phyloP scores from a whole-genome alignment of 805 yeast genomes.

The Teunomyces barrocoloradensis region DNA sequence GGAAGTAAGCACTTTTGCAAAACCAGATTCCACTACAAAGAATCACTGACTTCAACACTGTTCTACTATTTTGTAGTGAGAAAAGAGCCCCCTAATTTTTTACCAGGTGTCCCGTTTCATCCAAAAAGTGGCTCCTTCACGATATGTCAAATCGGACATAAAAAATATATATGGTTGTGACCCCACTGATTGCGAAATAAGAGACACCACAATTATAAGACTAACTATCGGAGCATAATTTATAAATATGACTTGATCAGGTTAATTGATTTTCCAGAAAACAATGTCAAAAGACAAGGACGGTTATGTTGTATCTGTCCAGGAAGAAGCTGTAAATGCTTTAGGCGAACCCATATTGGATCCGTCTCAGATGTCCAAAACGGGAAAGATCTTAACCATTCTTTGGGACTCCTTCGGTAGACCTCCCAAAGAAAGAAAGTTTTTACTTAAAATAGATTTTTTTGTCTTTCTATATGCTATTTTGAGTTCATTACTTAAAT shows the following conservation, averaged over 20 bases:
- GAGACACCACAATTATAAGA: background rate
- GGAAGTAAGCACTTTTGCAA: background rate
- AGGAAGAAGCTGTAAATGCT: background rate
- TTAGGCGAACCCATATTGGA: background rate
- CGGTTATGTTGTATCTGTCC: background rate
- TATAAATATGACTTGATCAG: background rate
- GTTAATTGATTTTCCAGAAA: background rate
- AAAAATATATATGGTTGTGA: background rate
- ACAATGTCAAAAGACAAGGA: background rate
- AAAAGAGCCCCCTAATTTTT: no score
- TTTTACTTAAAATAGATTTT: slow-evolving; percentile 2
- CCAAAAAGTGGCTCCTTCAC: background rate
- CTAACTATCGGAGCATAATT: background rate
- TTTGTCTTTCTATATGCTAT: slow-evolving; percentile 11
- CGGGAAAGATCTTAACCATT: background rate
- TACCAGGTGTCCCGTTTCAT: background rate
- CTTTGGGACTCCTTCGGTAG: slow-evolving; percentile 2
- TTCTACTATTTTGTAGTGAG: no score
- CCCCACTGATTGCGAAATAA: background rate
- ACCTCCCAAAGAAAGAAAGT: slow-evolving; percentile 2
- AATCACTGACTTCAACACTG: no score
- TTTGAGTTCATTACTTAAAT: slow-evolving; percentile 15
- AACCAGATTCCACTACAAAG: no score
- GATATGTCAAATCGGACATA: background rate
- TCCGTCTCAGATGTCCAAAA: background rate